Conservation (phyloP, 140 eudicot species). For the Cichorium intybus region DNA sequence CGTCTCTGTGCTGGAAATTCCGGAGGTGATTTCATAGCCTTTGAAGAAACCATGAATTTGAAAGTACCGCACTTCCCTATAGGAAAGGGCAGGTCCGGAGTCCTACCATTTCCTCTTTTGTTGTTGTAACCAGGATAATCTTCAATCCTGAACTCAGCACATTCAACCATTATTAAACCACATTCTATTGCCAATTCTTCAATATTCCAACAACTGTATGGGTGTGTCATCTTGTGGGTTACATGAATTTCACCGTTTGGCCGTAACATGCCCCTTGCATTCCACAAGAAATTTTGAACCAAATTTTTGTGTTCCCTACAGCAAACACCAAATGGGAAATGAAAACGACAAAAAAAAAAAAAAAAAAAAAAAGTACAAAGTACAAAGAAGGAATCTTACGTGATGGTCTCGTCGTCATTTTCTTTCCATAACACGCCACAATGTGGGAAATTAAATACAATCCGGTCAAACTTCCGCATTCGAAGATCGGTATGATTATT, state of each 20-base stretch:
- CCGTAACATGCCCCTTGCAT: slow-evolving; percentile 46
- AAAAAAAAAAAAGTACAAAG: too few species aligned
- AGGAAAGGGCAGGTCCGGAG: slow-evolving; percentile 47
- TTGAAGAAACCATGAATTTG: slow-evolving; percentile 31
- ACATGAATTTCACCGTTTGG: slow-evolving; percentile 62
- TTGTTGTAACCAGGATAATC: slow-evolving; percentile 74
- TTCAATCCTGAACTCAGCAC: slow-evolving; percentile 36
- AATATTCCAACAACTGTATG: slow-evolving; percentile 48
- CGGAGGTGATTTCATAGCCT: slow-evolving; percentile 13
- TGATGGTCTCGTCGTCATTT: slow-evolving; percentile 22
- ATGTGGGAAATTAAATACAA: slow-evolving; percentile 60
- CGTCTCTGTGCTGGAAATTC: too few species aligned
- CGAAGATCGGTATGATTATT: slow-evolving; percentile 24
- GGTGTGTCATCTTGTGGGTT: slow-evolving; percentile 48
- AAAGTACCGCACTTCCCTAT: slow-evolving; percentile 60
- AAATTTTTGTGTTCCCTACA: slow-evolving; percentile 56
- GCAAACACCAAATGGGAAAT: too few species aligned
- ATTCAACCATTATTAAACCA: slow-evolving; percentile 23
- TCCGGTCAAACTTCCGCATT: slow-evolving; percentile 41
- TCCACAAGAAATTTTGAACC: slow-evolving; percentile 50
- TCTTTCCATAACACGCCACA: slow-evolving; percentile 45
- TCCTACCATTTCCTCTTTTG: slow-evolving; percentile 55
- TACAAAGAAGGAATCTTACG: slow-evolving; percentile 21
- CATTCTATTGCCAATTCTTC: slow-evolving; percentile 39
- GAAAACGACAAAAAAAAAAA: too few species aligned